Evolutionary conservation across 306 rosid genomes (phyloP), one percentile per base, ranked within the genome.

Genomic region (Crotalaria pallida): DNA sequence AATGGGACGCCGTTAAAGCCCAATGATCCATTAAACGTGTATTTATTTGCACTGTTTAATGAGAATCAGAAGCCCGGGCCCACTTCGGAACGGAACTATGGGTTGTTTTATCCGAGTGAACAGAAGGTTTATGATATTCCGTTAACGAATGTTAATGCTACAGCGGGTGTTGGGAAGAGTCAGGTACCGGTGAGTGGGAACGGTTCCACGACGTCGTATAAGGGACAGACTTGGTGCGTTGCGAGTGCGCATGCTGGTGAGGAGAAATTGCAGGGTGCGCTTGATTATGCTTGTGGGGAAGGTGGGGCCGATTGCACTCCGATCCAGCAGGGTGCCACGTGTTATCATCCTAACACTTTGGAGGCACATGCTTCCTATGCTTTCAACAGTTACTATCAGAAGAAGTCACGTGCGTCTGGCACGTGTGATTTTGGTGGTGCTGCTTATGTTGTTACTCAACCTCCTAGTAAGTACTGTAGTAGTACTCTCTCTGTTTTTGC

Each of bases 281-380:
- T 92, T 60, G 84, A 92, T 24, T 89, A 89, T 21, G 98, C 98
- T 0, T 92, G 98, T 22, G 96, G 96, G 0, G 84, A 87, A 36
- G 96, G 93, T 71, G 93, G 87, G 0, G 98, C 96, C 6, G 98
- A 92, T 71, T 92, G 98, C 73, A 40, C 74, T 79, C 80, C 93
- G n/a, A 92, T 92, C 10, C 85, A 85, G 15, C 43, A 47, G 0
- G 89, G 80, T 44, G 77, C 96, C 73, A 75, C 91, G 83, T 92
- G 98, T 71, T 88, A 80, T 60, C 11, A 84, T 83, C 98, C 98
- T 0, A 65, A 88, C 26, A 80, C 96, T 0, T 69, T 88, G 13
- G 93, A 71, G 77, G 96, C 98, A 1, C 98, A 92, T 38, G 98
- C 98, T 38, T 92, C 98, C 0, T 92, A 83, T 24, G 98, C 98